These are phyloP conservation scores for Starmerella bombicola DNA, from an alignment of 805 yeast genomes.

Conservation along the genomic window DNA sequence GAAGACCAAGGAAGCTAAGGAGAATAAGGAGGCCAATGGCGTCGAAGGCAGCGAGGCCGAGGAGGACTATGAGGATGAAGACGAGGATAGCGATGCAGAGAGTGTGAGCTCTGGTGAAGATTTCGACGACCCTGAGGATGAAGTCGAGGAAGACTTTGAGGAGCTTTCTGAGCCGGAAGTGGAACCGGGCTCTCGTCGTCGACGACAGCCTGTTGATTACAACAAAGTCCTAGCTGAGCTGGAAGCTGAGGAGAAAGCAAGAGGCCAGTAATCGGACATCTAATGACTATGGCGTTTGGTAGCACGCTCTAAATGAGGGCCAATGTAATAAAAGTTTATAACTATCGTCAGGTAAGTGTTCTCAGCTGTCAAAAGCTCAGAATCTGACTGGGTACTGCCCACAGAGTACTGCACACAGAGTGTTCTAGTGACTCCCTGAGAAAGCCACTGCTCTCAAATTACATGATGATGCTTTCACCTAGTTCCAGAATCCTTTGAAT, in stretches of 20 bases:
- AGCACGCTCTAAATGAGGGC: too few relatives aligned
- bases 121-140: conserved; percentile 22
- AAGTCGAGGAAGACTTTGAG: conserved; percentile 33
- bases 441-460: too few relatives aligned
- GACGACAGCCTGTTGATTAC: conserved; percentile 81
- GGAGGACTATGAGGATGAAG: conserved; percentile 27
- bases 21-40: neutral
- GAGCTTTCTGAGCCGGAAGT: conserved; percentile 62
- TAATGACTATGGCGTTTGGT: too few relatives aligned
- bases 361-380: too few relatives aligned
- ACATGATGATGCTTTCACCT: too few relatives aligned
- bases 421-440: too few relatives aligned
- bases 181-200: conserved; percentile 69
- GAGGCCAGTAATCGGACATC: too few relatives aligned
- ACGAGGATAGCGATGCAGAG: conserved; percentile 26
- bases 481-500: too few relatives aligned
- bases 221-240: conserved; percentile 65
- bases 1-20: conserved; percentile 3
- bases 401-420: too few relatives aligned
- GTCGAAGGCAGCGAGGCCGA: neutral
- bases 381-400: too few relatives aligned
- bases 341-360: too few relatives aligned
- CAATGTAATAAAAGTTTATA: too few relatives aligned
- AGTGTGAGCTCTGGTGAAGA: conserved; percentile 26
- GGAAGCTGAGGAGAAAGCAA: conserved; percentile 34